Evolutionary conservation across 2,329 filamentous ascomycete species (phyloP).

Genomic region (Penicillium sp.): DNA sequence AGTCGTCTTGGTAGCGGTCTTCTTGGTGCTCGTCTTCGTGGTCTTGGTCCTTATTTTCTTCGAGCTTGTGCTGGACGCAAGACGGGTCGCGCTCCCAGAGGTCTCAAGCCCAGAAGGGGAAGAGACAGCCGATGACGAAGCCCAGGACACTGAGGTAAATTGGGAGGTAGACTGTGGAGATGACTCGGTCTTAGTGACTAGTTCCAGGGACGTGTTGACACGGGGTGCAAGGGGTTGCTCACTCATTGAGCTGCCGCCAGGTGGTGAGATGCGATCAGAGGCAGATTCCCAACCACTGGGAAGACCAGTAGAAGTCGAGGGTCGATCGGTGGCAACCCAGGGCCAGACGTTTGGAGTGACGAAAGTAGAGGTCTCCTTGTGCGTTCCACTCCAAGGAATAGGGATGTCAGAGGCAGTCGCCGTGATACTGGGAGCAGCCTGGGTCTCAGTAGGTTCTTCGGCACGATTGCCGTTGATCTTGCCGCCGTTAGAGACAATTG

Average conservation of each 20-base stretch:
- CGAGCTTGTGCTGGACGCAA: constrained; percentile 5
- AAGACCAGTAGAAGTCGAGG: constrained; percentile 51
- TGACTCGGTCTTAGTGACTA: constrained; percentile 25
- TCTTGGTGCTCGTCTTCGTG: background rate
- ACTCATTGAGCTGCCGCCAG: constrained; percentile 63
- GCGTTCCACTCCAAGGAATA: constrained; percentile 60
- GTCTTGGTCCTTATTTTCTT: background rate
- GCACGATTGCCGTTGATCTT: constrained; percentile 61
- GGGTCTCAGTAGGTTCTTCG: constrained; percentile 39
- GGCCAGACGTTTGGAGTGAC: constrained; percentile 61
- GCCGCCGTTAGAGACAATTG: constrained; percentile 77
- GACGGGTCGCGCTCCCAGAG: constrained; percentile 7
- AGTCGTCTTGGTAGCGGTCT: constrained; percentile 1
- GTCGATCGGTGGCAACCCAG: constrained; percentile 57
- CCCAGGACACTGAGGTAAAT: constrained; percentile 51
- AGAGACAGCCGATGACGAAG: constrained; percentile 42
- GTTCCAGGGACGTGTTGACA: constrained; percentile 13
- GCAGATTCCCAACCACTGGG: constrained; percentile 75
- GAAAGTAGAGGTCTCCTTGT: constrained; percentile 44
- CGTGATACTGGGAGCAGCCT: constrained; percentile 58
- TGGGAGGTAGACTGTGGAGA: constrained; percentile 48
- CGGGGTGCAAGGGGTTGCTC: constrained; percentile 43
- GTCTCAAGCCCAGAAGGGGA: constrained; percentile 47
- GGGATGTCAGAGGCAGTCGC: constrained; percentile 59
- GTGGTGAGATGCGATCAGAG: constrained; percentile 72